These are phyloP conservation scores for Schizochytrium sp. DNA, from an alignment of 108 stramenopile genomes.

Conservation along the genomic window DNA sequence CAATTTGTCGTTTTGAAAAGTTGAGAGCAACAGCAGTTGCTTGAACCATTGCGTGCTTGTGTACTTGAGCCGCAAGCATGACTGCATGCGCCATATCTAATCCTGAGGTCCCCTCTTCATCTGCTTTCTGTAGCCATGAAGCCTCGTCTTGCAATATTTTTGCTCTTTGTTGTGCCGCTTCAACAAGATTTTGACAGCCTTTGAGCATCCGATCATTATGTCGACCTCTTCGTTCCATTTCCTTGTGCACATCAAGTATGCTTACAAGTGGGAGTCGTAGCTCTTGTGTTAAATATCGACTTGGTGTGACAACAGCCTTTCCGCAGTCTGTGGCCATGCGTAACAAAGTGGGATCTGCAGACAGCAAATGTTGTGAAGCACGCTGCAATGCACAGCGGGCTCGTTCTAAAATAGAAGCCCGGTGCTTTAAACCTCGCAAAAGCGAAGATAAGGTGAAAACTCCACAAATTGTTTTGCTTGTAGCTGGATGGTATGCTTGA, in stretches of 20 bases:
- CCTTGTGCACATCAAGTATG: background rate
- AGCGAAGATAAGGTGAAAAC: background rate
- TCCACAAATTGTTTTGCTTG: background rate
- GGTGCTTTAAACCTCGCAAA: background rate
- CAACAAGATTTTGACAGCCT: background rate
- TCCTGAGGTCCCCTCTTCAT: background rate
- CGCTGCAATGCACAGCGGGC: no score
- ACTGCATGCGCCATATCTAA: constrained; percentile 13
- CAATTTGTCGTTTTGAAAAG: constrained; percentile 49
- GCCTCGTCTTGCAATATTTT: background rate
- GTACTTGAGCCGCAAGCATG: constrained; percentile 43
- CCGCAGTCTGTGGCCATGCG: background rate
- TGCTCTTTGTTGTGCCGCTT: background rate
- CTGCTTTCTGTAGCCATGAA: background rate
- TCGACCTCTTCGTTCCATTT: background rate
- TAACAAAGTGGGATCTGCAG: background rate
- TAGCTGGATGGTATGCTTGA: background rate
- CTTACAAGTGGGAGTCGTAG: background rate
- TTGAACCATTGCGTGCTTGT: constrained; percentile 47
- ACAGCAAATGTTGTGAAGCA: background rate
- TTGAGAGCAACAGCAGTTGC: constrained; percentile 19
- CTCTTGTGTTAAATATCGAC: background rate
- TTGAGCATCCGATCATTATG: background rate
- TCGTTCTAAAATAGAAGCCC: no score
- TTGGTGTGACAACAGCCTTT: background rate